Evolutionary conservation across 345 rosid genomes (phyloP).

Genomic region (Clausena lansium): DNA sequence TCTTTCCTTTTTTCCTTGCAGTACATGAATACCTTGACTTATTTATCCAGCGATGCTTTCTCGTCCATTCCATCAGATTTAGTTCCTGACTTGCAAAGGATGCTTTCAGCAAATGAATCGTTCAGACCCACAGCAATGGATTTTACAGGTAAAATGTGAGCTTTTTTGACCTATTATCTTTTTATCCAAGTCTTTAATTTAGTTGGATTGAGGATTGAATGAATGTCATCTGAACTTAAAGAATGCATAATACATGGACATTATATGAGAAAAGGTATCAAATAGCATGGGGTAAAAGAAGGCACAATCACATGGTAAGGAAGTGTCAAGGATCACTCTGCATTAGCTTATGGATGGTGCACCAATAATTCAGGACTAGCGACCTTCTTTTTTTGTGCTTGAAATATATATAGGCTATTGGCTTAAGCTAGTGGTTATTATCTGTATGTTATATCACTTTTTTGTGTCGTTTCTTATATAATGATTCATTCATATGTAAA

Average conservation of each 20-base stretch:
- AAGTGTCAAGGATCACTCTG: background rate
- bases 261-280: background rate
- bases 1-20: conserved; percentile 39
- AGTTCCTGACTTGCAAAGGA: conserved; percentile 83
- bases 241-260: background rate
- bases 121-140: conserved; percentile 85
- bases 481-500: conserved; percentile 9
- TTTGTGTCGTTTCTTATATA: background rate
- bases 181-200: background rate
- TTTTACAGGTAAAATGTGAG: conserved; percentile 67
- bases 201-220: background rate
- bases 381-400: background rate
- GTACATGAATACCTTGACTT: conserved; percentile 87
- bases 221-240: background rate
- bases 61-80: conserved; percentile 80
- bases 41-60: conserved; percentile 84
- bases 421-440: background rate
- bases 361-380: background rate
- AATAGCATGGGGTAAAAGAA: background rate
- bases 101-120: conserved; percentile 86
- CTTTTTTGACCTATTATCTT: conserved; percentile 7
- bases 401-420: background rate
- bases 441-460: conserved; percentile 5
- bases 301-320: background rate
- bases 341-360: background rate